Evolutionary conservation across 108 stramenopile genomes (phyloP).

Genomic region (Nitzschia sp.): DNA sequence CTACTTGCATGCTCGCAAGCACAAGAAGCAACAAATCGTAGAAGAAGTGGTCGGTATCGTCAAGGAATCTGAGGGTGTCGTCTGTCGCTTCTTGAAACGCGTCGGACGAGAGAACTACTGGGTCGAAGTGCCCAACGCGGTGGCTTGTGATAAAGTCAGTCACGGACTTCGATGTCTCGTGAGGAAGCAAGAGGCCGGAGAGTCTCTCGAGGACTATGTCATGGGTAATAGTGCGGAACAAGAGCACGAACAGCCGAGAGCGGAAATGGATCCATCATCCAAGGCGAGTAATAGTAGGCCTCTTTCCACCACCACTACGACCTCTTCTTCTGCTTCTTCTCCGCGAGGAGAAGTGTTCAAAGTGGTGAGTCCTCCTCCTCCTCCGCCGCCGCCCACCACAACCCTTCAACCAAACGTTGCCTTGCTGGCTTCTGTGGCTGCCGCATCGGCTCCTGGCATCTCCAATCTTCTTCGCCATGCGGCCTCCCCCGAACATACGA

Average conservation of each 20-base stretch:
- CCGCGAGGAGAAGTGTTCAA: background rate
- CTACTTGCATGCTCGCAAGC: conserved; percentile 17
- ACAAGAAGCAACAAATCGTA: conserved; percentile 17
- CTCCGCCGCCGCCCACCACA: background rate
- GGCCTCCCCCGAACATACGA: too few relatives aligned
- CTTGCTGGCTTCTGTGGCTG: background rate
- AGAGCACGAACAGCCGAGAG: background rate
- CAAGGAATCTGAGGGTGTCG: conserved; percentile 3
- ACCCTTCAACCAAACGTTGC: background rate
- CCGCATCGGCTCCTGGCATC: background rate
- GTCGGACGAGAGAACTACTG: conserved; percentile 32
- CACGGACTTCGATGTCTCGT: conserved; percentile 35
- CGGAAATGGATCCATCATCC: background rate
- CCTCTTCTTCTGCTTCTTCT: background rate
- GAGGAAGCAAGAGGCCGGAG: conserved; percentile 14
- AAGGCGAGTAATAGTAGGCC: too few relatives aligned
- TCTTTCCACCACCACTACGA: background rate
- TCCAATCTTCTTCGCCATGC: too few relatives aligned
- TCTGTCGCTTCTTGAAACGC: conserved; percentile 10
- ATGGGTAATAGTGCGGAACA: background rate
- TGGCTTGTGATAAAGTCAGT: conserved; percentile 39
- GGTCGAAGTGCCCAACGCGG: conserved; percentile 26
- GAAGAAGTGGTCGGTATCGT: conserved; percentile 19
- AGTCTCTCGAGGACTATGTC: background rate
- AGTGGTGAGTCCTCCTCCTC: background rate